Percentiles rank a stretch among this genome's conserved stretches.
These are phyloP conservation scores for Venturia nashicola DNA, from an alignment of 2,329 filamentous ascomycete species.

Conservation along the genomic window DNA sequence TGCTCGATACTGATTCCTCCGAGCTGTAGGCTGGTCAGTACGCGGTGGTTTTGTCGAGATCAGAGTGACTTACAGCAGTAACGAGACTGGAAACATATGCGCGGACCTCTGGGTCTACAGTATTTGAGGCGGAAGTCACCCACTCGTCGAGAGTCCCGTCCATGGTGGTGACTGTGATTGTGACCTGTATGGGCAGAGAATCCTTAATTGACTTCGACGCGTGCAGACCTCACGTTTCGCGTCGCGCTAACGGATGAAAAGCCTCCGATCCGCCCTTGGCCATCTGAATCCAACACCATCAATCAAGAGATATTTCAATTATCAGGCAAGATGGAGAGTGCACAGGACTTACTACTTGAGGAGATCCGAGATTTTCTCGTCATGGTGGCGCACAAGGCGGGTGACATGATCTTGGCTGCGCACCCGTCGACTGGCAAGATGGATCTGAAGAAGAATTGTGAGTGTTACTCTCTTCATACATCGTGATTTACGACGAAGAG, in stretches of 20 bases:
- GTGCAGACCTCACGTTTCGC: neutral
- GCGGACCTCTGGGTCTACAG: constrained; percentile 80
- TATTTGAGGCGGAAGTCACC: constrained; percentile 15
- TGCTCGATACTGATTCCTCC: constrained; percentile 72
- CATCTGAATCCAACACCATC: neutral
- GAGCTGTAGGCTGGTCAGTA: constrained; percentile 43
- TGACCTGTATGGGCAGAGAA: neutral
- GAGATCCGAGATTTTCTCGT: constrained; percentile 38
- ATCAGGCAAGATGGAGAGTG: neutral
- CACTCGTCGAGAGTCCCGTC: constrained; percentile 28
- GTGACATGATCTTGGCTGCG: constrained; percentile 33
- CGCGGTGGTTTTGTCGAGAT: neutral
- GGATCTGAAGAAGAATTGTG: constrained; percentile 38
- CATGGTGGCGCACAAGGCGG: constrained; percentile 31
- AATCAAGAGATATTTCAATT: neutral
- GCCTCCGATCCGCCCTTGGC: neutral
- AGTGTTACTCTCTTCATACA: neutral
- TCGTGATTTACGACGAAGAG: neutral
- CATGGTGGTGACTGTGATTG: constrained; percentile 8
- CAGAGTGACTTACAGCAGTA: constrained; percentile 56
- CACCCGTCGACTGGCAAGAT: constrained; percentile 28
- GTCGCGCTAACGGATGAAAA: neutral
- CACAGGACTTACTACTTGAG: constrained; percentile 19
- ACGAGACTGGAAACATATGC: constrained; percentile 90
- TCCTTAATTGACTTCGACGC: neutral